phyloP scores from a whole-genome alignment of 2,329 filamentous ascomycete genomes.

The Colletotrichum gloeosporioides region DNA sequence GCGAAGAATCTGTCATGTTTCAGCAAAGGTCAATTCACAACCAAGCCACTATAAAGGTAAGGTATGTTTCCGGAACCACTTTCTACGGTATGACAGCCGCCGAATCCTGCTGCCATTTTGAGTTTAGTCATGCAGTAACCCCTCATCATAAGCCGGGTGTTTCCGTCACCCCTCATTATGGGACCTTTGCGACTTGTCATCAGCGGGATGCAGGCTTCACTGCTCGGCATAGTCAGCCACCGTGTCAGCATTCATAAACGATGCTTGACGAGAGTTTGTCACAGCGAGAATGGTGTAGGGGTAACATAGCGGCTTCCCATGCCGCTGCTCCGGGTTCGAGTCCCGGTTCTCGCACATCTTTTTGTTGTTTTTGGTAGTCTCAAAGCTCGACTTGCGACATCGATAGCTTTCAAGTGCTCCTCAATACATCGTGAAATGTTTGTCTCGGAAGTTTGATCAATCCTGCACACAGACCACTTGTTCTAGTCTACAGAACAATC shows the following conservation, averaged over 20 bases:
- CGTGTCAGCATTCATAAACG: not conserved
- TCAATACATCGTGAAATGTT: not conserved
- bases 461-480: not conserved
- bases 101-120: not conserved
- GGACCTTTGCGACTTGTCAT: not conserved
- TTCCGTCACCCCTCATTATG: not conserved
- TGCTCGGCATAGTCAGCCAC: not conserved
- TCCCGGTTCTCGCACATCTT: constrained; percentile 2
- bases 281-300: constrained; percentile 13
- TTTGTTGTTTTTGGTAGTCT: not conserved
- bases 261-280: fast-evolving
- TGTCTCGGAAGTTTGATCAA: not conserved
- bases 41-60: not conserved
- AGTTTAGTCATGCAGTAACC: not conserved
- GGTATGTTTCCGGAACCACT: not conserved
- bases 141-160: not conserved
- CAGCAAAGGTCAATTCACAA: not conserved
- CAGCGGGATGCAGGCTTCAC: not conserved
- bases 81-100: not conserved
- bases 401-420: not conserved
- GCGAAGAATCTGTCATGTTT: not conserved
- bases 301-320: constrained; percentile 21
- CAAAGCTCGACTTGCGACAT: not conserved
- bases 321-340: constrained; percentile 10
- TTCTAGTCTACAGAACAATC: not conserved